These are phyloP conservation scores for Middelhovenomyces tepae DNA, from an alignment of 805 yeast genomes.

Conservation along the genomic window DNA sequence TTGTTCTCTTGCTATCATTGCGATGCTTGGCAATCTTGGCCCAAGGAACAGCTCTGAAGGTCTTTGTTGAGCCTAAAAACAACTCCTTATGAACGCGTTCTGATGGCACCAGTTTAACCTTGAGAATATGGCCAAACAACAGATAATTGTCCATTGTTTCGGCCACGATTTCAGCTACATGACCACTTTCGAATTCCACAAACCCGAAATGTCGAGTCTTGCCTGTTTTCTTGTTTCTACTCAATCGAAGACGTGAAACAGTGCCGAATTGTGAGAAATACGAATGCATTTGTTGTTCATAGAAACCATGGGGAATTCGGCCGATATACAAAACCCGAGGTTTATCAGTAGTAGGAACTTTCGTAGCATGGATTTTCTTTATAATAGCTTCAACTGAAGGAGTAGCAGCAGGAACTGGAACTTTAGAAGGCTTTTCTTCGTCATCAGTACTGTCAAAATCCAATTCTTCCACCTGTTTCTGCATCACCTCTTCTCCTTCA, in stretches of 20 bases:
- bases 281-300: slow-evolving; percentile 59
- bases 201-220: slow-evolving; percentile 87
- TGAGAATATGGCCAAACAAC: slow-evolving; percentile 76
- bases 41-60: slow-evolving; percentile 54
- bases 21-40: slow-evolving; percentile 42
- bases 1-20: slow-evolving; percentile 50
- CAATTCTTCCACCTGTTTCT: slow-evolving; percentile 12
- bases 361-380: slow-evolving; percentile 16
- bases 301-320: slow-evolving; percentile 86
- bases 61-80: slow-evolving; percentile 48
- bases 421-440: slow-evolving; percentile 16
- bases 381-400: slow-evolving; percentile 15
- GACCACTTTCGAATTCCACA: slow-evolving; percentile 65
- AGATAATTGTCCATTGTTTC: slow-evolving; percentile 96
- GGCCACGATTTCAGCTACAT: slow-evolving; percentile 80
- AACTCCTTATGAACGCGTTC: slow-evolving; percentile 37
- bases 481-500: background rate
- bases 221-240: slow-evolving; percentile 87
- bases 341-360: slow-evolving; percentile 10
- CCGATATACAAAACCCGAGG: slow-evolving; percentile 78
- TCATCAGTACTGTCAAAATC: slow-evolving; percentile 22
- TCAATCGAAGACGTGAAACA: slow-evolving; percentile 65
- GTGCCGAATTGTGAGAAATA: slow-evolving; percentile 91
- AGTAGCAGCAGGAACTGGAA: slow-evolving; percentile 7
- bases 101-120: slow-evolving; percentile 48